These are phyloP conservation scores for Pisolithus albus DNA, from an alignment of 768 basidiomycete species.

Conservation along the genomic window DNA sequence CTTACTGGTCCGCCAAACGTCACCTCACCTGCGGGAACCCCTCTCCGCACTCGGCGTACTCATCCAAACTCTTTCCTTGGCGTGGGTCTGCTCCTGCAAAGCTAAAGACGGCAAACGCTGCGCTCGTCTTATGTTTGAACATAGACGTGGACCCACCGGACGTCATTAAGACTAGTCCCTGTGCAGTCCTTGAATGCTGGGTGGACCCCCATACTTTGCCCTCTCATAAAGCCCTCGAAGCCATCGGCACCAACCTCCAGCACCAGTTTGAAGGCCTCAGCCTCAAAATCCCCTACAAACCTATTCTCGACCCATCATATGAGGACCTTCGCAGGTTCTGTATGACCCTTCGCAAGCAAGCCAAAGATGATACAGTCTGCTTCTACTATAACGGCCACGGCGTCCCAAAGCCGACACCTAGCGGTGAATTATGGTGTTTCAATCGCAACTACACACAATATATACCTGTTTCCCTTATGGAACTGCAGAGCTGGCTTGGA, in stretches of 20 bases:
- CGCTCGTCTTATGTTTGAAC: slow-evolving; percentile 87
- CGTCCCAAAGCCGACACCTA: slow-evolving; percentile 92
- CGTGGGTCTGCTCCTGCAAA: slow-evolving; percentile 74
- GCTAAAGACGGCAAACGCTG: slow-evolving; percentile 86
- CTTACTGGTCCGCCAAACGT: slow-evolving; percentile 83
- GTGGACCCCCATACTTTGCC: slow-evolving; percentile 92
- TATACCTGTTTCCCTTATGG: slow-evolving; percentile 91
- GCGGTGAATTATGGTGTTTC: slow-evolving; percentile 98
- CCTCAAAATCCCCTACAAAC: slow-evolving; percentile 90
- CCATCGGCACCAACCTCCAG: slow-evolving; percentile 87
- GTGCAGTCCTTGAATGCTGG: slow-evolving; percentile 94
- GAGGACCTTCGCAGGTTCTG: slow-evolving; percentile 91
- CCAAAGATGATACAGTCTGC: slow-evolving; percentile 88
- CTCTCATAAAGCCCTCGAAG: slow-evolving; percentile 87
- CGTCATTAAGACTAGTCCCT: slow-evolving; percentile 93
- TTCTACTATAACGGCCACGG: slow-evolving; percentile 99
- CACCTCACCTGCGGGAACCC: slow-evolving; percentile 90
- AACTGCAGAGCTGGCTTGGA: slow-evolving; percentile 89
- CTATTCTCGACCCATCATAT: slow-evolving; percentile 89
- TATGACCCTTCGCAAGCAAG: slow-evolving; percentile 71
- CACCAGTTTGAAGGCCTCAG: slow-evolving; percentile 95
- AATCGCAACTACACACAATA: slow-evolving; percentile 97
- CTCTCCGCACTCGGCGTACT: slow-evolving; percentile 60
- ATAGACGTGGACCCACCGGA: slow-evolving; percentile 98
- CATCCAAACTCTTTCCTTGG: slow-evolving; percentile 68